Conservation (phyloP, 2,329 filamentous ascomycete genomes). For the Verticillium nubilum region DNA sequence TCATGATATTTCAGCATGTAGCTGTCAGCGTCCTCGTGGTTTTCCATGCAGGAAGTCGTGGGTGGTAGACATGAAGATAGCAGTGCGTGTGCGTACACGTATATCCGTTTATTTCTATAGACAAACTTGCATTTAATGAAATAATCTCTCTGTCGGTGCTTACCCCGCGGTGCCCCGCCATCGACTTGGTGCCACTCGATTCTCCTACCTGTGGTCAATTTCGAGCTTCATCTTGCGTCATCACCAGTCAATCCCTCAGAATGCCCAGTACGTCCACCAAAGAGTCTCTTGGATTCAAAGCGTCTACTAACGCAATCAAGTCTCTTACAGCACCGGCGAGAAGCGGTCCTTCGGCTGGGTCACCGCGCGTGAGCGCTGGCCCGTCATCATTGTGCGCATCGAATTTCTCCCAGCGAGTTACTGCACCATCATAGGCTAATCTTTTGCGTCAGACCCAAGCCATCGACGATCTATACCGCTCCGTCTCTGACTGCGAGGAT, state of each 20-base stretch:
- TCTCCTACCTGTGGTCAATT: not conserved
- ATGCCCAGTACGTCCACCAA: conserved; percentile 5
- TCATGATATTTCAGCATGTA: no score
- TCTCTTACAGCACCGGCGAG: conserved; percentile 74
- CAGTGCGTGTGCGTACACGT: not conserved
- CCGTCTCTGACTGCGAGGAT: conserved; percentile 50
- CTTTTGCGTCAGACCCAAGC: conserved; percentile 65
- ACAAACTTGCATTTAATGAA: not conserved
- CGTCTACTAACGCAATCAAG: conserved; percentile 34
- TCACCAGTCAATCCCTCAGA: not conserved
- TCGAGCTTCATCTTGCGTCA: not conserved
- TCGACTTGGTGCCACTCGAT: not conserved
- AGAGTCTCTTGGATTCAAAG: not conserved
- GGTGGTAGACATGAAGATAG: not conserved
- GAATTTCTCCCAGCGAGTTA: not conserved
- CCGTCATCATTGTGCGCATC: conserved; percentile 72
- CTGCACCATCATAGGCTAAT: conserved; percentile 14
- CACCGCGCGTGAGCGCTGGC: conserved; percentile 86
- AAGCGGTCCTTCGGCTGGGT: conserved; percentile 79
- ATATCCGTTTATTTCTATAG: not conserved
- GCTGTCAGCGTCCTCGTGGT: no score
- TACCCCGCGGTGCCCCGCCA: conserved; percentile 1
- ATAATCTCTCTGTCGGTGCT: not conserved
- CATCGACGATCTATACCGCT: conserved; percentile 88
- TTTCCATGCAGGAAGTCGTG: not conserved